phyloP scores from a whole-genome alignment of 2,329 filamentous ascomycete species.

The Cordyceps javanica region DNA sequence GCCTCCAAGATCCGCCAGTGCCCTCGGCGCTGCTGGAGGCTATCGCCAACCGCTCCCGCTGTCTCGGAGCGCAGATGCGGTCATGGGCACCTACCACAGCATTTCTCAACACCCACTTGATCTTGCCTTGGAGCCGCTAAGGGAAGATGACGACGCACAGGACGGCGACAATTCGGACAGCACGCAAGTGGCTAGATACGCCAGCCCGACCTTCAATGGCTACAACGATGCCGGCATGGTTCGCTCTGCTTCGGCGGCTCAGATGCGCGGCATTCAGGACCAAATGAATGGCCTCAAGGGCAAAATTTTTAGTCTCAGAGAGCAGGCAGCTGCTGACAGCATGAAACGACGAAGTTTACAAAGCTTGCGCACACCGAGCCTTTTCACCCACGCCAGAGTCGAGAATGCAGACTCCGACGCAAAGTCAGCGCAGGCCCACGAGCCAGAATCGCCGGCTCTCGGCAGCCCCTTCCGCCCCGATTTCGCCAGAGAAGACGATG shows the following conservation, averaged over 20 bases:
- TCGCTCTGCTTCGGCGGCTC: conserved; percentile 65
- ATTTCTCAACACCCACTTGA: conserved; percentile 36
- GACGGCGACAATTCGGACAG: conserved; percentile 26
- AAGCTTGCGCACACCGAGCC: conserved; percentile 68
- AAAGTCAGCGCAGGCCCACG: conserved; percentile 13
- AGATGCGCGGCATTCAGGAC: conserved; percentile 68
- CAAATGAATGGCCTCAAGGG: conserved; percentile 83
- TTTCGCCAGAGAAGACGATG: conserved; percentile 4
- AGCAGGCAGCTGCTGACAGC: conserved; percentile 73
- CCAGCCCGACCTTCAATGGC: conserved; percentile 39
- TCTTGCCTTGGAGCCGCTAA: conserved; percentile 43
- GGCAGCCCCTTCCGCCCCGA: conserved; percentile 13
- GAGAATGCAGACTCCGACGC: conserved; percentile 22
- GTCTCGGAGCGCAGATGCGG: conserved; percentile 39
- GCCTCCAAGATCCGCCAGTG: conserved; percentile 57
- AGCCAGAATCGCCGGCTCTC: conserved; percentile 10
- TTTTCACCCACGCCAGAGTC: conserved; percentile 62
- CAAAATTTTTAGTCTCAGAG: conserved; percentile 73
- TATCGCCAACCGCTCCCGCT: conserved; percentile 45
- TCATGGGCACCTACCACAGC: conserved; percentile 29
- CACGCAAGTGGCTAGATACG: conserved; percentile 30
- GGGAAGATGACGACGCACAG: conserved; percentile 42
- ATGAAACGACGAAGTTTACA: conserved; percentile 71
- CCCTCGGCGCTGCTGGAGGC: conserved; percentile 52
- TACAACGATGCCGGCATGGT: conserved; percentile 45